Base-by-base conservation (phyloP, 1,139 yeast genomes). In the Geotrichum phurueaensis region DNA sequence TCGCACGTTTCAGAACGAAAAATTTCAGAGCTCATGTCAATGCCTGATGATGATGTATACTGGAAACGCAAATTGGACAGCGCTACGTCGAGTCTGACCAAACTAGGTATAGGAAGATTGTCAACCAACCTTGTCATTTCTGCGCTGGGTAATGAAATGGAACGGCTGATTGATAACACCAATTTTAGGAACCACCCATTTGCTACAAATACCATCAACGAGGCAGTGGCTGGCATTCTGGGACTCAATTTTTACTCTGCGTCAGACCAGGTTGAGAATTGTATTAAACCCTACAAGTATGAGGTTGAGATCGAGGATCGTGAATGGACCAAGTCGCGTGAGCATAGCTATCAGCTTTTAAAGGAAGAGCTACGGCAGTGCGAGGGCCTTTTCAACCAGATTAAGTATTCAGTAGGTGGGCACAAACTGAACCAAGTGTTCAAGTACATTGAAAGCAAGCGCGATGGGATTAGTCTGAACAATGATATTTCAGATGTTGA, bases 231-330 rank as follows among this genome's bases (percentile, higher is more conserved):
- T 51, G 78, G 85, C 27, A 96, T 95, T 1, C 77, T 95, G 64
- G 84, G 85, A 64, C 78, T 88, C 43, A 84, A 92, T 65, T 94
- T 83, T 71, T 89, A 87, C 66, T 87, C 96, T 0, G 92, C 99
- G 0, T 96, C 99, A 0, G 99, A 94, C 72, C 99, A 94, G 72
- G 99, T 94, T 18, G 99, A 94, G 71, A 94, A 94, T 73, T 92
- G 98, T 76, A 92, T 94, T 69, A 94, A 94, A 73, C 99, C 99
- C 1, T 94, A 87, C 76, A 94, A 95, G 75, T 94, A 94, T 73
- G 99, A 95, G 71, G 92, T 95, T 63, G 99, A 94, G 71, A 83
- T 94, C 54, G 99, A 94, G 70, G 96, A 91, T 69, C 81, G 97
- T 53, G 99, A 94, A 71, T 94, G 99, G 99, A 76, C 79, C 48